These are phyloP conservation scores for Sarocladium oryzae DNA, from an alignment of 2,329 filamentous ascomycete species.

Conservation along the genomic window DNA sequence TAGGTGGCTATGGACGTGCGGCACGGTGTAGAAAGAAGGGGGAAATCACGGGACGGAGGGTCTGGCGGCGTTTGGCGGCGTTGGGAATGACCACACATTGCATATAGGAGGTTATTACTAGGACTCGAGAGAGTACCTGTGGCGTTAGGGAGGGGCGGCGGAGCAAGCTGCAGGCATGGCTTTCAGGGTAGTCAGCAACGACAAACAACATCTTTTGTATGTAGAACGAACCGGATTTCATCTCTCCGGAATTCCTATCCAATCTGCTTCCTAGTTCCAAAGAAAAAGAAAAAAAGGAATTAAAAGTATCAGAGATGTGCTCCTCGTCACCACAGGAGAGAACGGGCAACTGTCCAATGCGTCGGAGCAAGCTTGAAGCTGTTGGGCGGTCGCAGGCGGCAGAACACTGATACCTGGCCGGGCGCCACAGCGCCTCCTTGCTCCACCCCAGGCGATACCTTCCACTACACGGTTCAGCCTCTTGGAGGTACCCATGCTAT, in stretches of 20 bases:
- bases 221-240: not conserved
- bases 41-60: not conserved
- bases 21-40: not conserved
- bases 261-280: not conserved
- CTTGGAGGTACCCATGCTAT: too few species aligned
- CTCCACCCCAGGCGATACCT: not conserved
- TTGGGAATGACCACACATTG: not conserved
- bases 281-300: not conserved
- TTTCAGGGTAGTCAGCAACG: not conserved
- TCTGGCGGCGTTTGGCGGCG: not conserved
- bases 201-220: not conserved
- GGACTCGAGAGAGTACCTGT: not conserved
- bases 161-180: not conserved
- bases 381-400: slow-evolving; percentile 4
- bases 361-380: too few species aligned
- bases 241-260: not conserved
- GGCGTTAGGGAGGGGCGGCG: slow-evolving; percentile 1
- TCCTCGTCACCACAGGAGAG: too few species aligned
- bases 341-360: too few species aligned
- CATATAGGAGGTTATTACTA: not conserved
- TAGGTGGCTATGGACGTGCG: not conserved
- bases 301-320: too few species aligned
- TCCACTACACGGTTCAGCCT: not conserved
- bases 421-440: not conserved
- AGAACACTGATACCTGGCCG: not conserved